Evolutionary conservation across 176 grass and related monocot species (phyloP).

Genomic region (Bolboschoenus planiculmis): DNA sequence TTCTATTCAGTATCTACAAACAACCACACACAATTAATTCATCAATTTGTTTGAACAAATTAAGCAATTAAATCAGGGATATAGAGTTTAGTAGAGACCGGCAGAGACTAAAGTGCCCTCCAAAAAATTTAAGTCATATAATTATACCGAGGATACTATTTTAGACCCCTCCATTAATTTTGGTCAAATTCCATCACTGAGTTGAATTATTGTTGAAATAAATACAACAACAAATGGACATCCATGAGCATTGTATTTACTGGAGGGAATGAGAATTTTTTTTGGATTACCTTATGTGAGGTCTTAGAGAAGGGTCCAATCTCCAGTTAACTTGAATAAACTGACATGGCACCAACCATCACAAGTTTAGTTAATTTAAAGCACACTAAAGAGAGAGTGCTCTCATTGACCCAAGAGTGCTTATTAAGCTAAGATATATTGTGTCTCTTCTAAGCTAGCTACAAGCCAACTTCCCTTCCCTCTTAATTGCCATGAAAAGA

Average conservation of each 20-base stretch:
- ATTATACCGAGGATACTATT: no score
- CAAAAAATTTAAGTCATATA: no score
- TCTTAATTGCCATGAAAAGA: slow-evolving; percentile 33
- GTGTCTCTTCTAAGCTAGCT: no score
- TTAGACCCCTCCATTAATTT: no score
- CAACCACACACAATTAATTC: no score
- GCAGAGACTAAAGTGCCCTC: no score
- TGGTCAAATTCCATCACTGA: no score
- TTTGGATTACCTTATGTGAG: background rate
- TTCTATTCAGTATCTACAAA: no score
- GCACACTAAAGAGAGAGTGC: background rate
- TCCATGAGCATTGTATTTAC: background rate
- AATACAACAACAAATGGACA: background rate
- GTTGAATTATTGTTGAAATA: background rate
- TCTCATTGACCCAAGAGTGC: background rate
- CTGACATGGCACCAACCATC: slow-evolving; percentile 22
- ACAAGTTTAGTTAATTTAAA: background rate
- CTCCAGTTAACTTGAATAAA: slow-evolving; percentile 17
- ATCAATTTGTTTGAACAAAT: no score
- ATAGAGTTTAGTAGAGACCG: no score
- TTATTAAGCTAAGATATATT: slow-evolving; percentile 16
- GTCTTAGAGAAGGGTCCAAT: slow-evolving; percentile 10
- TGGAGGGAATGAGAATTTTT: background rate
- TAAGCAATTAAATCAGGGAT: no score
- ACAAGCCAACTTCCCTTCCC: background rate